Base-by-base conservation (phyloP, 805 yeast species). In the Candida chilensis region DNA sequence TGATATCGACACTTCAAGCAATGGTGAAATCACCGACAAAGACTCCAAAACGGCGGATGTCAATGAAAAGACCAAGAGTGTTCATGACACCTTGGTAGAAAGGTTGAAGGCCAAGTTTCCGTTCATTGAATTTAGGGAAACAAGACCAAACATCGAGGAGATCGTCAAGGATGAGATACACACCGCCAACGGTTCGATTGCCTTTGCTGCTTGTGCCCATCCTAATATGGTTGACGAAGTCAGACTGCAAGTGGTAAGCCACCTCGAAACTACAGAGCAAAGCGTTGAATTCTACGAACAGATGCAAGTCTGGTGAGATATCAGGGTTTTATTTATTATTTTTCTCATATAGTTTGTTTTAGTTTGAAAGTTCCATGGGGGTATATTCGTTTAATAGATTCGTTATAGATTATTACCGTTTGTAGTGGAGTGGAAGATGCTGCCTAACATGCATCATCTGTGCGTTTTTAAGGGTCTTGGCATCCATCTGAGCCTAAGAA, bases 171-270 rank as follows among this genome's bases (percentile, higher is more conserved):
- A 43, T 7, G 74, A 67, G 33, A 48, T 70, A 10, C 32, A 27
- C 3, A 56, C 50, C 22, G 39, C 63, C 13, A 35, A 38, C 11
- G 69, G 70, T 7, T 42, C 69, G 4, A 38, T 64, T 30, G 74
- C 69, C 2, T 48, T 71, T 37, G 65, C 62, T 32, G 57, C 65
- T 4, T 71, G 78, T 54, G 73, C 71, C 16, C 71, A 67, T 45
- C 56, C 62, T 17, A 35, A 53, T 17, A 55, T 68, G 57, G 64
- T 55, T 24, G 63, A 57, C 36, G 52, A 45, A 5, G 37, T 48
- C 27, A 48, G 65, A 45, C 38, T 34, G 26, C 36, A 50, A 1
- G 45, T 58, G 19, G 50, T 43, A 8, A 34, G 44, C 32, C 50
- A 49, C 37, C 42, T 59, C 38, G 40, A 38, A 17, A 40, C 39